Percentiles rank a stretch among this genome's conserved stretches.
Conservation (phyloP, 2,329 filamentous ascomycete genomes). For the Cercospora nicotianae region DNA sequence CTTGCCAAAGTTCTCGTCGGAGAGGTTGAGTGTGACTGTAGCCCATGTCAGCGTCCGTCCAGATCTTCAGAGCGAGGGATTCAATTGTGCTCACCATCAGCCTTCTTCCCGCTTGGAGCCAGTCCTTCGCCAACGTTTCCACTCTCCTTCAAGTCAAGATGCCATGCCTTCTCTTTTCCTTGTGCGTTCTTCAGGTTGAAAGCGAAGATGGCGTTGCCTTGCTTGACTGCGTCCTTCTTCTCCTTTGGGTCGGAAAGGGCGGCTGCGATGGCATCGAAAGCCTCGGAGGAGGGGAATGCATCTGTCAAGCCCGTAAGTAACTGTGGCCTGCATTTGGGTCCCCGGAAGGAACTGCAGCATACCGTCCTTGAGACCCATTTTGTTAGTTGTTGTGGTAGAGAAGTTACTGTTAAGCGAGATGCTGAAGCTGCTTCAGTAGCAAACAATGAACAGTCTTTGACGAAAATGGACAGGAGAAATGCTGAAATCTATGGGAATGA, state of each 20-base stretch:
- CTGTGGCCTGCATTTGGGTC: neutral
- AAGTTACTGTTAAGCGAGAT: neutral
- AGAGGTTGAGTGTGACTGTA: conserved; percentile 78
- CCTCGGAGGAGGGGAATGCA: conserved; percentile 83
- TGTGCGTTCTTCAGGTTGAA: conserved; percentile 88
- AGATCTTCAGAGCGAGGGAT: neutral
- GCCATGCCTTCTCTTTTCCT: conserved; percentile 81
- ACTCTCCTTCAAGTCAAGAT: conserved; percentile 91
- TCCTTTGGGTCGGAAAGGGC: conserved; percentile 69
- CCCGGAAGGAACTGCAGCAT: neutral
- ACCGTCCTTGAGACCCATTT: conserved; percentile 75
- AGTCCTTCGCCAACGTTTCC: conserved; percentile 77
- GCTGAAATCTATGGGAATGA: neutral
- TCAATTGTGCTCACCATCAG: conserved; percentile 64
- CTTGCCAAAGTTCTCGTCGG: conserved; percentile 81
- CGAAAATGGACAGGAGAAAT: neutral
- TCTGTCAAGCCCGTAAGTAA: conserved; percentile 19
- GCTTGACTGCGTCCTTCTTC: conserved; percentile 84
- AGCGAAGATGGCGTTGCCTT: conserved; percentile 81
- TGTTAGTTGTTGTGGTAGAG: conserved; percentile 4
- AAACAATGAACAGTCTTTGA: neutral
- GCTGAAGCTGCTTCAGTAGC: neutral
- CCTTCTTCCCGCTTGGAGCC: conserved; percentile 69
- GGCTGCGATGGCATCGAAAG: conserved; percentile 83
- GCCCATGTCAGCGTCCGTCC: conserved; percentile 10